Conservation (phyloP, 177 flowering plant genomes). For the Tripterygium wilfordii region DNA sequence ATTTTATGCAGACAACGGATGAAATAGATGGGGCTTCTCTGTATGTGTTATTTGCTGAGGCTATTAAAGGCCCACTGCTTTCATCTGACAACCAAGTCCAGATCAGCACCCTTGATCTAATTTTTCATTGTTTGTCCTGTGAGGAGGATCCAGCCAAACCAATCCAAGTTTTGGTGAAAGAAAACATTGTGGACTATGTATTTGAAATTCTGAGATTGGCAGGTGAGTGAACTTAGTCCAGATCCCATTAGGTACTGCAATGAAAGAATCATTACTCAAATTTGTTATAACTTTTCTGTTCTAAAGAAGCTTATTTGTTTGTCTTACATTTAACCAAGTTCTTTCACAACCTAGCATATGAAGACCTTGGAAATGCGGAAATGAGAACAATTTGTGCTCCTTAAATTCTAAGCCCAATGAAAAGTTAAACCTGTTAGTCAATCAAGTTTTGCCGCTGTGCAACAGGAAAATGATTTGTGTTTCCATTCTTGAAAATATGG, state of each 20-base stretch:
- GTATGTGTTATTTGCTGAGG: conserved; percentile 67
- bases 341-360: too few species aligned
- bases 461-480: too few species aligned
- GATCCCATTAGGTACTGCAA: too few species aligned
- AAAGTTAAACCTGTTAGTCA: too few species aligned
- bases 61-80: conserved; percentile 86
- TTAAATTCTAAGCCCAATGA: too few species aligned
- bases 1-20: conserved; percentile 36
- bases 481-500: too few species aligned
- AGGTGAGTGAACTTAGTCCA: conserved; percentile 21
- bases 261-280: background rate
- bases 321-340: too few species aligned
- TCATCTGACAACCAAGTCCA: conserved; percentile 84
- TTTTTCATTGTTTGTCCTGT: conserved; percentile 51
- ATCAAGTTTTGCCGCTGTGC: too few species aligned
- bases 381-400: too few species aligned
- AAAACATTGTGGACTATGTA: conserved; percentile 76
- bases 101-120: conserved; percentile 57
- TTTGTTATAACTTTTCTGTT: background rate
- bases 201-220: conserved; percentile 79
- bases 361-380: too few species aligned
- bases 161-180: conserved; percentile 57
- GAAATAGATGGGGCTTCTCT: conserved; percentile 26
- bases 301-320: too few species aligned
- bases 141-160: conserved; percentile 28